A percentile compares a stretch with the other conserved stretches of the same genome.
These are phyloP conservation scores for Corchorus olitorius DNA, from an alignment of 345 rosid species.

Conservation along the genomic window DNA sequence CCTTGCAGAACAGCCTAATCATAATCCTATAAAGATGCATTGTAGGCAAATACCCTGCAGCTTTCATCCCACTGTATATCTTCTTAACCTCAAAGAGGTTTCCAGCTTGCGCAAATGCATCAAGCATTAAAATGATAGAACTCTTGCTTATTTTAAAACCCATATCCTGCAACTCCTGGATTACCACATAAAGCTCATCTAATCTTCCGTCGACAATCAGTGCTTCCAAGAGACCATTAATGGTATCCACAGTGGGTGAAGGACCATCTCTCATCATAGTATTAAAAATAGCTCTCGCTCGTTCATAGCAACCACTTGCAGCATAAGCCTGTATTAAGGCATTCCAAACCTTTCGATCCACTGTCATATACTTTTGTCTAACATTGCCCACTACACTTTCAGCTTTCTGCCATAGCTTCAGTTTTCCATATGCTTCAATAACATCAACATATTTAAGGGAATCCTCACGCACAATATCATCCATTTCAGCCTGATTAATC, in stretches of 20 bases:
- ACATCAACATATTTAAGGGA: conserved; percentile 53
- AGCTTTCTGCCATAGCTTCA: conserved; percentile 84
- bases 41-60: conserved; percentile 90
- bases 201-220: conserved; percentile 75
- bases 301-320: conserved; percentile 87
- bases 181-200: conserved; percentile 81
- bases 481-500: conserved; percentile 53
- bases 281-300: conserved; percentile 89
- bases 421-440: conserved; percentile 71
- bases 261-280: conserved; percentile 96
- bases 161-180: conserved; percentile 94
- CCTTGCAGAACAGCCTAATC: conserved; percentile 73
- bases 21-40: conserved; percentile 91
- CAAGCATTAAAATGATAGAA: conserved; percentile 85
- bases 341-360: conserved; percentile 86
- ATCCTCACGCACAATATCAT: conserved; percentile 52
- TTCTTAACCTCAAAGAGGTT: conserved; percentile 89
- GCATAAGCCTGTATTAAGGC: conserved; percentile 86
- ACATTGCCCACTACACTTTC: conserved; percentile 78
- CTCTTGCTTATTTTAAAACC: conserved; percentile 91
- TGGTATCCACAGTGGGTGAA: conserved; percentile 84
- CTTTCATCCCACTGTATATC: conserved; percentile 93
- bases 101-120: conserved; percentile 81
- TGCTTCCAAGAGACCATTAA: conserved; percentile 84
- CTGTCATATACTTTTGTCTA: conserved; percentile 50